Evolutionary conservation across 306 rosid species (phyloP), one percentile per base, ranked within the genome.

Genomic region (Gastrolobium villosum): DNA sequence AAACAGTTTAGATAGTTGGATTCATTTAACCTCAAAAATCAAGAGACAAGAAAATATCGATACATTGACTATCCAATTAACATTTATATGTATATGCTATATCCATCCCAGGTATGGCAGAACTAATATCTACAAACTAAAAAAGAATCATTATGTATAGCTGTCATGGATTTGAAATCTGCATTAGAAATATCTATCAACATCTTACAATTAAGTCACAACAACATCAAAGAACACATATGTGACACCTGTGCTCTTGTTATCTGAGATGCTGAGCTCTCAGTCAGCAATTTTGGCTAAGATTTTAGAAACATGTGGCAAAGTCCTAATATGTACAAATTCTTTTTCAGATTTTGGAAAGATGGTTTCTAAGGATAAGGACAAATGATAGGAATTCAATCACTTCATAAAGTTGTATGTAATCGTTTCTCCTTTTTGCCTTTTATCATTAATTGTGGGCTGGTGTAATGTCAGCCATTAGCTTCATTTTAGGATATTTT

Each of bases 281-380:
- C 77, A 80, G 63, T 80, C 85, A 72, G 78, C 65, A 79, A 37
- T 82, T 84, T 44, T 48, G 83, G 83, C 85, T 76, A 60, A 46
- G 72, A 32, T 64, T 72, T 70, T 68, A 30, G 62, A 55, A 55
- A 61, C 28, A 49, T 3, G 57, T 70, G 65, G 34, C 54, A 59
- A 54, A 82, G 60, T 70, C 82, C 63, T 69, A 69, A 56, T 20
- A 20, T 37, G 41, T 32, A 44, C 20, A 52, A 59, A 26, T 72
- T 69, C 62, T 54, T 70, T 74, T 28, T 45, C 10, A 46, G 20
- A 50, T 70, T 52, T 61, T 68, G 52, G 63, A 53, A 83, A 54
- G 15, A 70, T 81, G 74, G 6, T 52, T 44, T 65, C 31, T 0
- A 4, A 39, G 45, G 72, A 78, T 74, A 73, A 65, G 30, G 72